Percentiles rank a stretch among this genome's conserved stretches.
phyloP scores from a whole-genome alignment of 1,284 basidiomycete genomes.

The Vanrija sp. region DNA sequence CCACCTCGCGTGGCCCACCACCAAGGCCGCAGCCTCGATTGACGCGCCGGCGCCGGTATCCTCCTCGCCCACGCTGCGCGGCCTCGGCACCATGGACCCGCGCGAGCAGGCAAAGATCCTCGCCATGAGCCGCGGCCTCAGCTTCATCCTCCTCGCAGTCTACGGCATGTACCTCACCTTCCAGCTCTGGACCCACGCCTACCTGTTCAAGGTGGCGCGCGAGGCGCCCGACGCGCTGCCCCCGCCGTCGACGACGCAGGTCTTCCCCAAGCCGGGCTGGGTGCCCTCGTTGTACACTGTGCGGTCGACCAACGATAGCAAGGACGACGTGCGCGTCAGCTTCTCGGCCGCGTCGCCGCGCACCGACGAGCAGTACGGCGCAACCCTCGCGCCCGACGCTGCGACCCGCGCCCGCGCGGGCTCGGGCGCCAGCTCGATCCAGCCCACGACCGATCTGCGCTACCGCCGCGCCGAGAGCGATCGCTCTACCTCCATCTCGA shows the following conservation, averaged over 20 bases:
- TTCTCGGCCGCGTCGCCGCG: background rate
- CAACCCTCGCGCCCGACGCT: too few relatives aligned
- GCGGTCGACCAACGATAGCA: slow-evolving; percentile 5
- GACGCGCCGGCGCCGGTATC: background rate
- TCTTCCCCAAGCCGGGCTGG: slow-evolving; percentile 48
- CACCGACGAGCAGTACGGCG: background rate
- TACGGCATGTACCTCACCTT: slow-evolving; percentile 50
- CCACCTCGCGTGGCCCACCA: slow-evolving; percentile 50
- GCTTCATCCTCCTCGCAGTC: slow-evolving; percentile 58
- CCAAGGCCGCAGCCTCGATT: slow-evolving; percentile 11
- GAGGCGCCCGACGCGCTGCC: slow-evolving; percentile 34
- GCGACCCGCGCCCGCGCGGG: too few relatives aligned
- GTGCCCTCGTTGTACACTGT: slow-evolving; percentile 31
- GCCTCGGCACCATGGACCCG: slow-evolving; percentile 11
- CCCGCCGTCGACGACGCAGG: slow-evolving; percentile 31
- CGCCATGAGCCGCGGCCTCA: slow-evolving; percentile 53
- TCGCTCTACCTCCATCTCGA: background rate
- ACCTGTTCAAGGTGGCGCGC: slow-evolving; percentile 53
- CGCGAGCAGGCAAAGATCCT: slow-evolving; percentile 43
- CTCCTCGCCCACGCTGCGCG: slow-evolving; percentile 6
- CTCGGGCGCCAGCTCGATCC: background rate
- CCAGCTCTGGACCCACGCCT: slow-evolving; percentile 60
- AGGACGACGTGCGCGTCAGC: background rate
- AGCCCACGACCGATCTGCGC: background rate
- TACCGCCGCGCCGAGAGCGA: background rate